Conservation (phyloP, 192 early-diverging fungal species). For the Gaertneriomyces sp. region DNA sequence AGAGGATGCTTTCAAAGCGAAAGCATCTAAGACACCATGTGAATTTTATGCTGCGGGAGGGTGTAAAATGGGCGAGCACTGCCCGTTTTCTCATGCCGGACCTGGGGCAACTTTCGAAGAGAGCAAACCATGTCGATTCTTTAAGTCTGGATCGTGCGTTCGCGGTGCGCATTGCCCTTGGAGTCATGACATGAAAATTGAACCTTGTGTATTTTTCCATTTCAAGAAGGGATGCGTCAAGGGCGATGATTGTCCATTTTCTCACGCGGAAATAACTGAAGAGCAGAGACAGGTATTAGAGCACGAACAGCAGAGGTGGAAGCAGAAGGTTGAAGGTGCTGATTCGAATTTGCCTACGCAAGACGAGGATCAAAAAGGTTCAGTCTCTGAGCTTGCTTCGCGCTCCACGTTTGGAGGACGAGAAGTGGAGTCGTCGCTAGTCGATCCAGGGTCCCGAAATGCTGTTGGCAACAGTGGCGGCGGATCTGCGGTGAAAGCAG, state of each 20-base stretch:
- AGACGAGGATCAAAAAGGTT: too few species aligned
- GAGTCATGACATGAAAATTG: constrained; percentile 28
- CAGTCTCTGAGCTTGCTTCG: too few species aligned
- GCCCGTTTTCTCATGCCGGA: constrained; percentile 28
- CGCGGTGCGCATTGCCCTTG: constrained; percentile 18
- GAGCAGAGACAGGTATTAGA: constrained; percentile 16
- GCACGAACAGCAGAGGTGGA: constrained; percentile 25
- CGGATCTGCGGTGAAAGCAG: too few species aligned
- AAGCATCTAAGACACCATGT: constrained; percentile 15
- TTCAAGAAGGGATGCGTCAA: constrained; percentile 32
- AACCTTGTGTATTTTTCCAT: constrained; percentile 30
- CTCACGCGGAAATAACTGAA: constrained; percentile 32
- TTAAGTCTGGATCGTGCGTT: constrained; percentile 24
- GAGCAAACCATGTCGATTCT: constrained; percentile 27
- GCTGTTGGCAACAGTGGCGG: too few species aligned
- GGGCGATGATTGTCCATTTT: constrained; percentile 29
- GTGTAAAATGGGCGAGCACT: constrained; percentile 15
- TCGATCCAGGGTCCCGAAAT: too few species aligned
- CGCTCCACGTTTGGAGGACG: too few species aligned
- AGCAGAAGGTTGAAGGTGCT: not conserved
- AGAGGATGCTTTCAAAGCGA: not conserved
- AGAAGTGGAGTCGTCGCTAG: too few species aligned
- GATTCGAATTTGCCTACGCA: too few species aligned
- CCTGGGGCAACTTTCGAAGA: constrained; percentile 6
- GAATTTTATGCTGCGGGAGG: constrained; percentile 9